Conservation (phyloP, 805 yeast genomes). For the Hanseniaspora jakobsenii region DNA sequence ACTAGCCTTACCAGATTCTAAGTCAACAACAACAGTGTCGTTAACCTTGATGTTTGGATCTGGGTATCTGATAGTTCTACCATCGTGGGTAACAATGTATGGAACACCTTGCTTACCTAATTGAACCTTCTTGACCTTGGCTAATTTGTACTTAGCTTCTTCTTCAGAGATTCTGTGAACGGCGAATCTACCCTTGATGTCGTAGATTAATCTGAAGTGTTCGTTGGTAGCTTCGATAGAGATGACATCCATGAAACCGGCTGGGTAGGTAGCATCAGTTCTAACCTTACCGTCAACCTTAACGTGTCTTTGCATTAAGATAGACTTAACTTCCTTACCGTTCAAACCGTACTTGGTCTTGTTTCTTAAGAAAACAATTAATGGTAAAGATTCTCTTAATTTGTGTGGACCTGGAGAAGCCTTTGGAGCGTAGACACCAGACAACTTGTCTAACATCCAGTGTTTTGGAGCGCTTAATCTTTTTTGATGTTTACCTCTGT, state of each 20-base stretch:
- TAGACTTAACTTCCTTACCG: slow-evolving; percentile 98
- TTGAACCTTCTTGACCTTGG: slow-evolving; percentile 95
- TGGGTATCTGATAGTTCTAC: slow-evolving; percentile 99
- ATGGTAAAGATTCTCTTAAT: slow-evolving; percentile 94
- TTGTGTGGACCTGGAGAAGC: slow-evolving; percentile 99
- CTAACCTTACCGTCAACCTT: slow-evolving; percentile 98
- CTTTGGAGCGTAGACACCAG: slow-evolving; percentile 99
- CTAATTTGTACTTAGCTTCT: slow-evolving; percentile 97
- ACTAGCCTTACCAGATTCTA: slow-evolving; percentile 87
- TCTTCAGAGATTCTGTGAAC: slow-evolving; percentile 99
- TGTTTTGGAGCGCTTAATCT: slow-evolving; percentile 99
- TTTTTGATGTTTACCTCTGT: slow-evolving; percentile 95
- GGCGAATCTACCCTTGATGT: slow-evolving; percentile 97
- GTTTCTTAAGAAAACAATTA: slow-evolving; percentile 94
- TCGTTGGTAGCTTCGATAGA: slow-evolving; percentile 95
- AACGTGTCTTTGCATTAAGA: slow-evolving; percentile 95
- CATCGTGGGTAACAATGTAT: slow-evolving; percentile 98
- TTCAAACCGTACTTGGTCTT: slow-evolving; percentile 96
- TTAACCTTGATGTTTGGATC: slow-evolving; percentile 93
- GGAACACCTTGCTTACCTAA: slow-evolving; percentile 98
- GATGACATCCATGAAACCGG: slow-evolving; percentile 99
- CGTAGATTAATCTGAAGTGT: slow-evolving; percentile 98
- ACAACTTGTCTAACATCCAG: slow-evolving; percentile 99
- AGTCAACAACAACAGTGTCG: slow-evolving; percentile 95
- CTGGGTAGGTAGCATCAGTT: slow-evolving; percentile 97